Conservation (phyloP, 2,329 filamentous ascomycete genomes). For the Diaporthe ilicicola region DNA sequence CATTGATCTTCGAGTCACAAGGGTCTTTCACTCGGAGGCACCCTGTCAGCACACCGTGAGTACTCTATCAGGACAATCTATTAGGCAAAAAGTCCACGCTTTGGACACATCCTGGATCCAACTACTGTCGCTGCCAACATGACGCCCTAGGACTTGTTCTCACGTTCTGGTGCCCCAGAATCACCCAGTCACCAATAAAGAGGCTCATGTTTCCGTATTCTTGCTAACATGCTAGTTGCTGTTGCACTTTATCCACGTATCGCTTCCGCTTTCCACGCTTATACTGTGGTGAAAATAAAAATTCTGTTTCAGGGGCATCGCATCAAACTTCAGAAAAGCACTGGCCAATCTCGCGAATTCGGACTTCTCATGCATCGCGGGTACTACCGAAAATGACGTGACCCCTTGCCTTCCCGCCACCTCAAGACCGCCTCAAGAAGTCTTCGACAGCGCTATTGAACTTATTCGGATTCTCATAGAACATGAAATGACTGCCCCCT, state of each 20-base stretch:
- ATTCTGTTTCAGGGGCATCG: not conserved
- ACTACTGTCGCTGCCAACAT: not conserved
- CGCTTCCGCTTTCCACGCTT: no score
- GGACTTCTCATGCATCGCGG: not conserved
- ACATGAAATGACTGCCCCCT: conserved; percentile 45
- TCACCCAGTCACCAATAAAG: no score
- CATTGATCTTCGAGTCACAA: not conserved
- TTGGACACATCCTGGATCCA: not conserved
- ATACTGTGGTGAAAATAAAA: not conserved
- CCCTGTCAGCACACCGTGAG: not conserved
- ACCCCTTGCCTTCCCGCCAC: not conserved
- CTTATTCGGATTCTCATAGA: conserved; percentile 44
- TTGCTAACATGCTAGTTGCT: not conserved
- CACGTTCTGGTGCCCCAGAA: no score
- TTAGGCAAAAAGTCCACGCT: not conserved
- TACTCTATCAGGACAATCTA: not conserved
- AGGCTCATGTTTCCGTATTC: no score
- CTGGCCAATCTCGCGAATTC: no score
- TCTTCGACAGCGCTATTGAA: conserved; percentile 44
- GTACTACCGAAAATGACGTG: not conserved
- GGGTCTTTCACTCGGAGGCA: not conserved
- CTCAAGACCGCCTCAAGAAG: conserved; percentile 32
- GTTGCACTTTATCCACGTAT: no score
- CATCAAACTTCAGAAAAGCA: not conserved
- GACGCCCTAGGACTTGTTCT: not conserved